Conservation (phyloP, 2,329 filamentous ascomycete genomes). For the Stagonosporopsis vannaccii region DNA sequence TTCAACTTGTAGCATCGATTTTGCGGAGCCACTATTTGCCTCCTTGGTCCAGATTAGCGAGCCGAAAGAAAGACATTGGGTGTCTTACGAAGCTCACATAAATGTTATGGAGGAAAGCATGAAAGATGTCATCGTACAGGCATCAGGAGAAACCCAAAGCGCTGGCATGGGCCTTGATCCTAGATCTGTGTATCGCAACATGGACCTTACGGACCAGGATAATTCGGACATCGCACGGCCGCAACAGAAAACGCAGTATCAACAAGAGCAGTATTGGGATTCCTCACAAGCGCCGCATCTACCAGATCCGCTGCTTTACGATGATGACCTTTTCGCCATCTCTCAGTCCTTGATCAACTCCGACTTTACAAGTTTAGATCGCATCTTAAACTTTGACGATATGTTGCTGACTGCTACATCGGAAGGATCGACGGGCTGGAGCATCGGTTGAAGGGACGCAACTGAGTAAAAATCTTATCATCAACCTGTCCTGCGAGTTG, state of each 20-base stretch:
- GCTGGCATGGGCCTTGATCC: neutral
- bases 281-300: neutral
- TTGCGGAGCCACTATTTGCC: neutral
- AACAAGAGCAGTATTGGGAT: neutral
- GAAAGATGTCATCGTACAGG: neutral
- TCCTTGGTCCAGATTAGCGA: too few relatives aligned
- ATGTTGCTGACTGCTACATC: too few relatives aligned
- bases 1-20: neutral
- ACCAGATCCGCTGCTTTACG: neutral
- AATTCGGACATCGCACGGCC: neutral
- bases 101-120: neutral
- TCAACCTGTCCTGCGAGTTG: too few relatives aligned
- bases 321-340: neutral
- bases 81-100: neutral
- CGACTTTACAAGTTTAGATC: neutral
- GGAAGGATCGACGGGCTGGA: too few relatives aligned
- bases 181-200: neutral
- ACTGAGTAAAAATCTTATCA: too few relatives aligned
- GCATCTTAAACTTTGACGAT: neutral
- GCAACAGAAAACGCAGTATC: neutral
- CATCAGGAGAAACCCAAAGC: neutral
- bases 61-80: neutral
- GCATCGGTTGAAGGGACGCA: too few relatives aligned
- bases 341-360: neutral
- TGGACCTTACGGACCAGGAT: neutral